Conservation (phyloP, 2,329 filamentous ascomycete genomes). For the Leptosphaerulina australis region DNA sequence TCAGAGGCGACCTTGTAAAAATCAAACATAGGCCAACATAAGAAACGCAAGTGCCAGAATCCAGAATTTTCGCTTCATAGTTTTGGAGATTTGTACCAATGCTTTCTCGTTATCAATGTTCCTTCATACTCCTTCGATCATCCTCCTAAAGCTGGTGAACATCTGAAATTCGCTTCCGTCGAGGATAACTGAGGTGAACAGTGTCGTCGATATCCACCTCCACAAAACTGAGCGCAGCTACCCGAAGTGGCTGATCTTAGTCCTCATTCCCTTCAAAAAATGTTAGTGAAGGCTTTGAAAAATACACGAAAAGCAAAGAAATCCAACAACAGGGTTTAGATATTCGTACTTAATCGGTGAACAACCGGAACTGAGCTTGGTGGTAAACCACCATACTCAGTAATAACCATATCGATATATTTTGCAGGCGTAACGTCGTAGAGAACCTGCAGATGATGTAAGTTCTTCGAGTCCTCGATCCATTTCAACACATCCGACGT, state of each 20-base stretch:
- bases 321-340: conserved; percentile 28
- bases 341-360: conserved; percentile 60
- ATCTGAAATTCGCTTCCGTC: not conserved
- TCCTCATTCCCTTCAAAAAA: conserved; percentile 15
- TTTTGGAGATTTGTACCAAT: not conserved
- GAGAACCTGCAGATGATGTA: conserved; percentile 75
- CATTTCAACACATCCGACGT: conserved; percentile 45
- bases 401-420: conserved; percentile 86
- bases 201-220: not conserved
- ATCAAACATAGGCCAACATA: no score
- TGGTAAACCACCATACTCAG: conserved; percentile 85
- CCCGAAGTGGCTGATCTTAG: not conserved
- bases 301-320: conserved; percentile 14
- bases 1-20: no score
- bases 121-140: not conserved
- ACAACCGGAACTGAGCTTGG: conserved; percentile 83
- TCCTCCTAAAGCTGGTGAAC: not conserved
- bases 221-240: not conserved
- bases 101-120: not conserved
- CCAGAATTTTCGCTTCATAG: not conserved
- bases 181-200: not conserved
- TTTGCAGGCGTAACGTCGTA: conserved; percentile 91
- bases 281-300: conserved; percentile 6
- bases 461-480: conserved; percentile 45
- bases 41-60: not conserved